Base-by-base conservation (phyloP, 2,329 filamentous ascomycete species). In the Lachnellula arida region DNA sequence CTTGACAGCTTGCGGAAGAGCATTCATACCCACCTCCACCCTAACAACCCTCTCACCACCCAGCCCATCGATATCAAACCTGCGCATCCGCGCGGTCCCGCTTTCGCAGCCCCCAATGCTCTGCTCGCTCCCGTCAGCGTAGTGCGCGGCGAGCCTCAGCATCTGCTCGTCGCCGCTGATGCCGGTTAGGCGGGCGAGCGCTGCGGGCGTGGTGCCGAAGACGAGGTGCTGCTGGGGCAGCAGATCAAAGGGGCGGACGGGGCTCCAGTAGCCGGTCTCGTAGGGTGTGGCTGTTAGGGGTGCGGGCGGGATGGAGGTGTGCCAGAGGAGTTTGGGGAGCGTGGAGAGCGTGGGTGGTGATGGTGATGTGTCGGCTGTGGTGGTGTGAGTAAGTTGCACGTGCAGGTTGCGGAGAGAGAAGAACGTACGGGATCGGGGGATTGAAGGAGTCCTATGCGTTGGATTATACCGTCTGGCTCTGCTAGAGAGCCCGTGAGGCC, bases 371-470 rank as follows among this genome's bases (percentile, higher is more conserved):
- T 32, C 9, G 11, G 28, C 28, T 32, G 28, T 32, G 28, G 9
- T 12, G 28, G 28, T 32, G 11, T 32, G 9, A 32, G 28, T 11
- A 32, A 32, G 11, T 32, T 32, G 28, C 11, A 32, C 9, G 9
- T 12, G 28, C 28, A 32, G 28, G 9, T 4, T 9, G 28, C 9
- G 28, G 9, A 32, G 9, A 32, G 9, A 4, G 9, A 32, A 32
- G 28, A 9, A 32, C 28, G 25, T 49, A 9, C 22, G 46, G n/a
- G 11, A 35, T 23, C 39, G 44, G n/a, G 32, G 25, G 51, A 48
- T 54, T 60, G 53, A 22, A 62, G 57, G 23, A 60, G 55, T 9
- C 57, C 55, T 3, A 62, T 19, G 6, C 57, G 49, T 56, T 59
- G 55, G 19, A 62, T 58, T 4, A 49, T 46, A 11, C 60, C 53